Evolutionary conservation across 129 eudicot genomes (phyloP).

Genomic region (Heracleum sosnowskyi): DNA sequence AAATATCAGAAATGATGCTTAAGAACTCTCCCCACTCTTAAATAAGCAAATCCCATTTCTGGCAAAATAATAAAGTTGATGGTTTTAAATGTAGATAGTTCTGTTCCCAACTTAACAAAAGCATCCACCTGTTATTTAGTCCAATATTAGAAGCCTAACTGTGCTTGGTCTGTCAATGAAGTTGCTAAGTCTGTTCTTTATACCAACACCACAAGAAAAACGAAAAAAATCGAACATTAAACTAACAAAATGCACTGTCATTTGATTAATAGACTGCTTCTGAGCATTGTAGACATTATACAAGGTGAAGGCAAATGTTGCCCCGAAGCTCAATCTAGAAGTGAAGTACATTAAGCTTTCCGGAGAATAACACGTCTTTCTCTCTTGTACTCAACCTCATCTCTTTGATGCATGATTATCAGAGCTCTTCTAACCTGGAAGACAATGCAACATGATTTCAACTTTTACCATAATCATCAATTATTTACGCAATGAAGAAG

Average conservation of each 20-base stretch:
- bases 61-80: no score
- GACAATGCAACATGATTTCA: not conserved
- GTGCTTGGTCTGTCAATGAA: no score
- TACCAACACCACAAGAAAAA: not conserved
- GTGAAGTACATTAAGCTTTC: constrained; percentile 37
- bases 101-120: no score
- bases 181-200: no score
- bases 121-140: no score
- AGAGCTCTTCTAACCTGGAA: constrained; percentile 90
- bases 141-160: no score
- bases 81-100: no score
- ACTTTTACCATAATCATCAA: not conserved
- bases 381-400: constrained; percentile 92
- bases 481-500: not conserved
- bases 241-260: not conserved
- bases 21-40: no score
- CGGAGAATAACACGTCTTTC: constrained; percentile 74
- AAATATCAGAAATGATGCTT: no score
- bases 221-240: not conserved
- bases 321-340: not conserved
- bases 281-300: not conserved
- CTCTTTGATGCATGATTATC: constrained; percentile 90
- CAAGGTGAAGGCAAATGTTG: not conserved
- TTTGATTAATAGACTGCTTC: not conserved
- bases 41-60: no score